phyloP scores from a whole-genome alignment of 495 filamentous ascomycete genomes.

The Trichocladium uniseriatum region DNA sequence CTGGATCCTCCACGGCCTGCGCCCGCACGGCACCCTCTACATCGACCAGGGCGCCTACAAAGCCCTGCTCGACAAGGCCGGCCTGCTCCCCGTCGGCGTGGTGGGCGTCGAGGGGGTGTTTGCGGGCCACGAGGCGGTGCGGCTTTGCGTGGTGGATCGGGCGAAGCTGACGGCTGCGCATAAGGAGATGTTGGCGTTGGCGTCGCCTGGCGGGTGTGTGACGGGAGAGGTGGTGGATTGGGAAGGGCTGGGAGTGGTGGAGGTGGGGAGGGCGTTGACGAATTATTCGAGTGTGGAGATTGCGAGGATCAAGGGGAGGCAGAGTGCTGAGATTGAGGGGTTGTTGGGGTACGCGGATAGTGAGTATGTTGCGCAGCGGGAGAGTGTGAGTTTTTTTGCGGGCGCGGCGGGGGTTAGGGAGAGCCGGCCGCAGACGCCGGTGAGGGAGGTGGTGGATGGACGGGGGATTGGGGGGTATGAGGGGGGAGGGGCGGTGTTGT shows the following conservation, averaged over 20 bases:
- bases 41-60: slow-evolving; percentile 82
- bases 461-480: slow-evolving; percentile 25
- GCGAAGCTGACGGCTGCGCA: too few relatives aligned
- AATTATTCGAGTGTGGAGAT: slow-evolving; percentile 89
- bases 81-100: slow-evolving; percentile 87
- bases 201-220: slow-evolving; percentile 2
- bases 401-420: slow-evolving; percentile 11
- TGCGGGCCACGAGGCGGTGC: slow-evolving; percentile 83
- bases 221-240: slow-evolving; percentile 40
- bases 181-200: too few relatives aligned
- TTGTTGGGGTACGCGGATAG: slow-evolving; percentile 85
- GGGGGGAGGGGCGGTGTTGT: slow-evolving; percentile 11
- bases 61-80: slow-evolving; percentile 71
- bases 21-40: slow-evolving; percentile 80
- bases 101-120: slow-evolving; percentile 81
- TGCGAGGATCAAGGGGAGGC: slow-evolving; percentile 68
- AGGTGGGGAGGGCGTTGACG: slow-evolving; percentile 84
- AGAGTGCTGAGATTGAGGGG: slow-evolving; percentile 68
- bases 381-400: slow-evolving; percentile 72
- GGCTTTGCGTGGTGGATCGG: slow-evolving; percentile 63
- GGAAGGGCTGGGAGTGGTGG: slow-evolving; percentile 49
- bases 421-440: slow-evolving; percentile 35
- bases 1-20: slow-evolving; percentile 93
- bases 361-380: slow-evolving; percentile 84
- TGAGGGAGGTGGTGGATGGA: slow-evolving; percentile 16